Conservation (phyloP, 2,329 filamentous ascomycete species). For the Penicillium digitatum region DNA sequence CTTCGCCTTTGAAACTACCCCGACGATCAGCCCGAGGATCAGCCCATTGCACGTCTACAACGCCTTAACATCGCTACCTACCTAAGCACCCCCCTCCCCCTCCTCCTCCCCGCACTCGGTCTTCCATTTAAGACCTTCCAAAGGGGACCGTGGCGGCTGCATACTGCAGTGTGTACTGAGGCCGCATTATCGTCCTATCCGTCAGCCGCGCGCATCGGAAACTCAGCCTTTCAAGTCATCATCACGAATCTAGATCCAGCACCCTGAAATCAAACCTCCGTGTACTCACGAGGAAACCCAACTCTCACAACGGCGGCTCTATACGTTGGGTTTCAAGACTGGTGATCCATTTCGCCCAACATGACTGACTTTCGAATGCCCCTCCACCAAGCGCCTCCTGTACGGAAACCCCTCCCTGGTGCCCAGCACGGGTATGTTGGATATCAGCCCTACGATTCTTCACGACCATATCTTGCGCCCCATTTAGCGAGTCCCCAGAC, state of each 20-base stretch:
- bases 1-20: constrained; percentile 10
- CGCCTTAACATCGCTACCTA: neutral
- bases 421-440: constrained; percentile 24
- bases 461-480: constrained; percentile 24
- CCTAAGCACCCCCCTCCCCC: too few relatives aligned
- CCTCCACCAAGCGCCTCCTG: constrained; percentile 32
- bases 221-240: constrained; percentile 3
- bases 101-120: constrained; percentile 1
- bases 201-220: constrained; percentile 22
- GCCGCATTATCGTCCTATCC: constrained; percentile 16
- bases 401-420: constrained; percentile 29
- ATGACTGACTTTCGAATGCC: constrained; percentile 40
- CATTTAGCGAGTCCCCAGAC: constrained; percentile 27
- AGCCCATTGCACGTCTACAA: constrained; percentile 14
- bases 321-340: constrained; percentile 24
- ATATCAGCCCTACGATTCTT: constrained; percentile 28
- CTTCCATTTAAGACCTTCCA: neutral
- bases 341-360: constrained; percentile 26
- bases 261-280: neutral
- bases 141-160: constrained; percentile 10
- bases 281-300: constrained; percentile 3
- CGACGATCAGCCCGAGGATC: neutral
- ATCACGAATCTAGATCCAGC: neutral
- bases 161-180: constrained; percentile 17
- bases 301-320: neutral